Evolutionary conservation across 257 asterid species (phyloP).

Genomic region (Nicotiana tabacum): DNA sequence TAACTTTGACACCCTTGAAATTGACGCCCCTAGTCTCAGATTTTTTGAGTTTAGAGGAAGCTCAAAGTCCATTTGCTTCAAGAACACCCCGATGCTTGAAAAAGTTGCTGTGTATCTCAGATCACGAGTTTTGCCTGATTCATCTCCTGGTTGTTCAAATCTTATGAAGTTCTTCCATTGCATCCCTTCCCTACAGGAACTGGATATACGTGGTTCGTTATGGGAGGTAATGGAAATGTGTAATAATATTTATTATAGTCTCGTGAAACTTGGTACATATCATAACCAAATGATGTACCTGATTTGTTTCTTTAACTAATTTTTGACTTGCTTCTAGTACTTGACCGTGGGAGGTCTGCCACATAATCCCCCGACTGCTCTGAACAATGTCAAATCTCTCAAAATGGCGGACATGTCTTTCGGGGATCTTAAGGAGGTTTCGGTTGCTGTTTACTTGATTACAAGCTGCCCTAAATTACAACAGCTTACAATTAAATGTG

Average conservation of each 20-base stretch:
- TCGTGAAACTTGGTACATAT: background rate
- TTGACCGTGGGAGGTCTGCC: background rate
- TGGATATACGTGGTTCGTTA: background rate
- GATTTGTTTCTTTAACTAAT: too few species aligned
- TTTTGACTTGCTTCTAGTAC: background rate
- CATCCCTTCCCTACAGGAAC: conserved; percentile 2
- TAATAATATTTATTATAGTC: background rate
- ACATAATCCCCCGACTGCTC: background rate
- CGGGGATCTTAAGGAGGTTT: conserved; percentile 37
- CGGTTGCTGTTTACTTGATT: conserved; percentile 53
- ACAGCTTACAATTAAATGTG: conserved; percentile 35
- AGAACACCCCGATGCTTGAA: conserved; percentile 7
- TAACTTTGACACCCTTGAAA: background rate
- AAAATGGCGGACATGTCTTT: conserved; percentile 3
- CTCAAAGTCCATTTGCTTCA: conserved; percentile 11
- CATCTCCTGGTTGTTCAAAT: background rate
- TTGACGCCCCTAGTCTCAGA: conserved; percentile 11
- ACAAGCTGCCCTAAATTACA: conserved; percentile 50
- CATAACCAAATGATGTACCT: background rate
- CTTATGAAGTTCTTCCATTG: background rate
- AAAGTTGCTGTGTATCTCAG: background rate
- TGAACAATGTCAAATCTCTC: background rate
- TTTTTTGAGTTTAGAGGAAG: background rate
- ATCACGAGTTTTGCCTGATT: background rate
- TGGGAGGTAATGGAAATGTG: background rate